Conservation (phyloP, 192 early-diverging fungal genomes). For the Linnemannia hyalina region DNA sequence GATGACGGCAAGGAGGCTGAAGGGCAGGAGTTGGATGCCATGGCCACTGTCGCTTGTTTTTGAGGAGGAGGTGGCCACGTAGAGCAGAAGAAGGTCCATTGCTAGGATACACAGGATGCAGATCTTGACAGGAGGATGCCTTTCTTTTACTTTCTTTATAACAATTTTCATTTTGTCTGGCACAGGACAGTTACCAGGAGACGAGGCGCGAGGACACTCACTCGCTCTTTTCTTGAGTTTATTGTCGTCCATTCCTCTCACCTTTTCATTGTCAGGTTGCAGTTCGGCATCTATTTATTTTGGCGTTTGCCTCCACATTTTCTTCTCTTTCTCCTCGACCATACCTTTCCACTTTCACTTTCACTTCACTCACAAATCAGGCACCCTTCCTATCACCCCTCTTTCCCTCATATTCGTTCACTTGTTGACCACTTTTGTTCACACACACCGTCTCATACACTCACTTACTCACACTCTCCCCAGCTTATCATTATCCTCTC, state of each 20-base stretch:
- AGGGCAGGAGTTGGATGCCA: too few relatives aligned
- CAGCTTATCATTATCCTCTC: background rate
- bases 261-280: background rate
- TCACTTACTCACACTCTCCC: too few relatives aligned
- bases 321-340: too few relatives aligned
- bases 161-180: background rate
- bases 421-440: background rate
- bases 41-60: too few relatives aligned
- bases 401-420: background rate
- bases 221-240: background rate
- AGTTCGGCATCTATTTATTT: background rate
- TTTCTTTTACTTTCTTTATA: too few relatives aligned
- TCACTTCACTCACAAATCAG: background rate
- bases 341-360: background rate
- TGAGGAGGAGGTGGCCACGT: too few relatives aligned
- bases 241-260: too few relatives aligned
- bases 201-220: background rate
- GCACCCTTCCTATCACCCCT: background rate
- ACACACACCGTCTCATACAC: too few relatives aligned
- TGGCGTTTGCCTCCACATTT: background rate
- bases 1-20: too few relatives aligned
- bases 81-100: too few relatives aligned
- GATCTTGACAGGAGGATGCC: too few relatives aligned
- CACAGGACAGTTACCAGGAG: background rate
- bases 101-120: too few relatives aligned